Evolutionary conservation across 495 filamentous ascomycete species (phyloP).

Genomic region (Tetracladium marchalianum): DNA sequence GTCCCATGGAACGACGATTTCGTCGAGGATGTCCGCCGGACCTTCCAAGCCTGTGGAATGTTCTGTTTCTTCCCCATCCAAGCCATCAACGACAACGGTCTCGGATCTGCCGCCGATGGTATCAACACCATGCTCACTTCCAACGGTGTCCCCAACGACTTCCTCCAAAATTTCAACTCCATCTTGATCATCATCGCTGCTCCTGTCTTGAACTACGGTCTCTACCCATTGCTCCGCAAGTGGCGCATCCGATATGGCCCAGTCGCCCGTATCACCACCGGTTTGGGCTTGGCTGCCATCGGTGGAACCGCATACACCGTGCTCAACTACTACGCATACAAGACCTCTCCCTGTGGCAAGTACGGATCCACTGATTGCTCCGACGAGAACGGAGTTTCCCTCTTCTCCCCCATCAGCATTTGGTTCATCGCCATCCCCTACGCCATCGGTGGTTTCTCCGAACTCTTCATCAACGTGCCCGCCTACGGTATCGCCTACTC

Average conservation of each 20-base stretch:
- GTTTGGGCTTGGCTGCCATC: slow-evolving; percentile 55
- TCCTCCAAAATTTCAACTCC: slow-evolving; percentile 69
- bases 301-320: slow-evolving; percentile 54
- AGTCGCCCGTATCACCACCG: slow-evolving; percentile 63
- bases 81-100: slow-evolving; percentile 49
- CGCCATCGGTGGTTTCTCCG: slow-evolving; percentile 45
- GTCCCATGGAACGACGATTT: slow-evolving; percentile 44
- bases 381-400: slow-evolving; percentile 33
- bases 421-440: slow-evolving; percentile 34
- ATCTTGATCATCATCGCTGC: slow-evolving; percentile 63
- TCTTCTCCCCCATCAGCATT: slow-evolving; percentile 25
- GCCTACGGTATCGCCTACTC: slow-evolving; percentile 63
- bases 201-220: slow-evolving; percentile 53
- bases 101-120: slow-evolving; percentile 35
- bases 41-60: slow-evolving; percentile 48
- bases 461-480: slow-evolving; percentile 61
- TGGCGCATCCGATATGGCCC: slow-evolving; percentile 53
- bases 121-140: slow-evolving; percentile 53
- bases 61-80: slow-evolving; percentile 62
- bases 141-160: slow-evolving; percentile 64
- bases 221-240: slow-evolving; percentile 59
- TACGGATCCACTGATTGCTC: slow-evolving; percentile 25
- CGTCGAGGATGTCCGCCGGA: slow-evolving; percentile 45
- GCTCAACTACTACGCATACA: slow-evolving; percentile 65
- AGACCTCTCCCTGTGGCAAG: slow-evolving; percentile 36